Evolutionary conservation across 2,329 filamentous ascomycete genomes (phyloP).

Genomic region (Claviceps cyperi): DNA sequence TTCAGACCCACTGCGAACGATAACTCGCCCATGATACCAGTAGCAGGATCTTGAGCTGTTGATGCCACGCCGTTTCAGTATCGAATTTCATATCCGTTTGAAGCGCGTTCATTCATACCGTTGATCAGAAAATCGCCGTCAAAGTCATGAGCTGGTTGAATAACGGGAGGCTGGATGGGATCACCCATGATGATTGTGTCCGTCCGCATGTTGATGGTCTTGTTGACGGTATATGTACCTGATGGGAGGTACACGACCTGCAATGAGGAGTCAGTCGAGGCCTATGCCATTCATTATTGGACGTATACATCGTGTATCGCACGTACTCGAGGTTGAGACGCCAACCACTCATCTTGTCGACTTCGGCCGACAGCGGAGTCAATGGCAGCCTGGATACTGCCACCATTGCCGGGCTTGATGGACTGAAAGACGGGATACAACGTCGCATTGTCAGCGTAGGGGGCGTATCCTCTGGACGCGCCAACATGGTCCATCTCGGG

Average conservation of each 20-base stretch:
- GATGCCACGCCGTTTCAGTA: not conserved
- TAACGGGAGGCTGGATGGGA: constrained; percentile 25
- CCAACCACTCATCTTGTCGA: constrained; percentile 24
- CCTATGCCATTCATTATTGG: no score
- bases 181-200: constrained; percentile 33
- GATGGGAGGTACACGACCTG: constrained; percentile 27
- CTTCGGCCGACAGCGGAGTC: constrained; percentile 19
- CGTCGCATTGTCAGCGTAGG: constrained; percentile 23
- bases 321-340: constrained; percentile 25
- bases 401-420: constrained; percentile 22
- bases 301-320: not conserved
- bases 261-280: not conserved
- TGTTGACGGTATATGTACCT: constrained; percentile 25
- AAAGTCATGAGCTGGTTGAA: constrained; percentile 25
- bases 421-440: constrained; percentile 24
- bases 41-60: constrained; percentile 19
- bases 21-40: constrained; percentile 19
- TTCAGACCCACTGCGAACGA: constrained; percentile 29
- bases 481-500: constrained; percentile 27
- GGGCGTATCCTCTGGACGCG: constrained; percentile 23
- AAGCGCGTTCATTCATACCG: constrained; percentile 10
- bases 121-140: constrained; percentile 19
- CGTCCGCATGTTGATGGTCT: constrained; percentile 27
- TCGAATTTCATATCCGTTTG: no score
- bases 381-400: constrained; percentile 24